phyloP scores from a whole-genome alignment of 805 yeast genomes.

The Candida mattraensis region DNA sequence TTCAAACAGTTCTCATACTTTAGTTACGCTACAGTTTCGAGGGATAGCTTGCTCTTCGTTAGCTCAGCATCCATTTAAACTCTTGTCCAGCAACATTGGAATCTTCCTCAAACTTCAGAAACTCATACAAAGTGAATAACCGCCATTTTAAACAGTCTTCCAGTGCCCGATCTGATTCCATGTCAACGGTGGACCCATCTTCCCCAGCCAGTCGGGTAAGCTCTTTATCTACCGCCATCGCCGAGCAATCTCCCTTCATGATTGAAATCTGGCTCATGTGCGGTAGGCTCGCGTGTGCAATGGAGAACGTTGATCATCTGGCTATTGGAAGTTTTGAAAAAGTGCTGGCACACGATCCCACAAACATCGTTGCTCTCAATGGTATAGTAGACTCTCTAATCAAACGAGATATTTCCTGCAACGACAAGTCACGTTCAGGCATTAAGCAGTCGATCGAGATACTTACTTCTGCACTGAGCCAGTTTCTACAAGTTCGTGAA shows the following conservation, averaged over 20 bases:
- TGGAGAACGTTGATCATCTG: slow-evolving; percentile 37
- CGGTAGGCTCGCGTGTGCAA: slow-evolving; percentile 45
- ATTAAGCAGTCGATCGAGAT: slow-evolving; percentile 41
- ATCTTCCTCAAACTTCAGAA: too few species aligned
- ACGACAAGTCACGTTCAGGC: slow-evolving; percentile 39
- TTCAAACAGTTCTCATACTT: too few species aligned
- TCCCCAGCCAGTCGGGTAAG: too few species aligned
- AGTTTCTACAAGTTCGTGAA: slow-evolving; percentile 38
- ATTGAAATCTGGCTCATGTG: slow-evolving; percentile 40
- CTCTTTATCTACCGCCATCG: too few species aligned
- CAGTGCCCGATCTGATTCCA: too few species aligned
- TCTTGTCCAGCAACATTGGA: too few species aligned
- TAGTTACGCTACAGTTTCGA: too few species aligned
- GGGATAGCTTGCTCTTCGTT: too few species aligned
- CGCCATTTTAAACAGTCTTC: too few species aligned
- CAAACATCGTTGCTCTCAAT: slow-evolving; percentile 39
- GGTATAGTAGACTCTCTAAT: slow-evolving; percentile 45
- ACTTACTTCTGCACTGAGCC: slow-evolving; percentile 39
- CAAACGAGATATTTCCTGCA: slow-evolving; percentile 37
- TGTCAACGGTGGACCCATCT: too few species aligned
- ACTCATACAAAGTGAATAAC: too few species aligned
- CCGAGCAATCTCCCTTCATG: background rate
- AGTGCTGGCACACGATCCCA: slow-evolving; percentile 43
- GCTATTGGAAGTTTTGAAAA: slow-evolving; percentile 45
- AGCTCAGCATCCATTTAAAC: too few species aligned